phyloP scores from a whole-genome alignment of 108 stramenopile species.

The Nitzschia palea region DNA sequence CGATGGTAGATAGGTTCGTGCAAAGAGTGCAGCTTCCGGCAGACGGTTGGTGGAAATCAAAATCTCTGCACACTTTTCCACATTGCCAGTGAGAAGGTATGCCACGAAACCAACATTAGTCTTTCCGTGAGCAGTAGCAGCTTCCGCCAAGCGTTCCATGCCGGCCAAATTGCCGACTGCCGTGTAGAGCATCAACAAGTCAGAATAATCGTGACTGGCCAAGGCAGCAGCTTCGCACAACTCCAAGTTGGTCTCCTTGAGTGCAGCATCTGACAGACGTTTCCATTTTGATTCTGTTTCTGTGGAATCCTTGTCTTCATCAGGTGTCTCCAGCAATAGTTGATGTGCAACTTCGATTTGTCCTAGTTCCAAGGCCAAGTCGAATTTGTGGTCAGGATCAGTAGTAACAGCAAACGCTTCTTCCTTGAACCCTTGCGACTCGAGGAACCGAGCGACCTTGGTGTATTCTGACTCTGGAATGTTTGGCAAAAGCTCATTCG shows the following conservation, averaged over 20 bases:
- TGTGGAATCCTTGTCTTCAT: slow-evolving; percentile 87
- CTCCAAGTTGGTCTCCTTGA: slow-evolving; percentile 89
- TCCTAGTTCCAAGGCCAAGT: slow-evolving; percentile 94
- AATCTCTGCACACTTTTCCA: slow-evolving; percentile 92
- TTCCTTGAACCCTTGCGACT: slow-evolving; percentile 99
- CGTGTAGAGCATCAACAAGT: slow-evolving; percentile 92
- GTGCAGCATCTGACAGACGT: slow-evolving; percentile 95
- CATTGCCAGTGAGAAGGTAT: slow-evolving; percentile 86
- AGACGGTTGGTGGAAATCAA: slow-evolving; percentile 86
- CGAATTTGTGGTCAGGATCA: slow-evolving; percentile 97
- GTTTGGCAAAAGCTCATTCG: slow-evolving; percentile 90
- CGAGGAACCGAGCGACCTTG: slow-evolving; percentile 95
- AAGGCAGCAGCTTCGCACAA: slow-evolving; percentile 92
- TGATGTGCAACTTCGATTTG: slow-evolving; percentile 86
- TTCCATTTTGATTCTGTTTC: slow-evolving; percentile 98
- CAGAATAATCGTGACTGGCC: slow-evolving; percentile 90
- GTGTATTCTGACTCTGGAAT: slow-evolving; percentile 94
- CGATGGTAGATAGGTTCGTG: slow-evolving; percentile 96
- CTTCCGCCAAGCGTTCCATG: slow-evolving; percentile 83
- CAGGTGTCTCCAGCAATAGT: slow-evolving; percentile 82
- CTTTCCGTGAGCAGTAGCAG: slow-evolving; percentile 78
- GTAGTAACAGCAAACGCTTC: slow-evolving; percentile 95
- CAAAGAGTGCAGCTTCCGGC: slow-evolving; percentile 99
- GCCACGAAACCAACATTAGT: slow-evolving; percentile 96
- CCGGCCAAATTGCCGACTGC: slow-evolving; percentile 91